Evolutionary conservation across 345 rosid genomes (phyloP).

Genomic region (Citrus trifoliata): DNA sequence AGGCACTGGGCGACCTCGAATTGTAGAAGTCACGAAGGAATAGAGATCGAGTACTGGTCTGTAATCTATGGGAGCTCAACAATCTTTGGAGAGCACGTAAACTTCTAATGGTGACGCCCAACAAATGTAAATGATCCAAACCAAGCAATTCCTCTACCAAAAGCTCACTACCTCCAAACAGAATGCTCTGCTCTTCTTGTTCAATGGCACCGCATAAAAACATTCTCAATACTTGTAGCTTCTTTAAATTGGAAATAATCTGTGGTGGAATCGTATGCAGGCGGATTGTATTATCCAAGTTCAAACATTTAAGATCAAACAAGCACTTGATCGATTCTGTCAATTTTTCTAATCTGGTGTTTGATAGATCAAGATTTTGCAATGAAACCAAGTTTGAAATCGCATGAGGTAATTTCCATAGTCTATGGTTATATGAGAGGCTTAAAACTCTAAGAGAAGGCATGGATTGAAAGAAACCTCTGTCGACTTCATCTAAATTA

Average conservation of each 20-base stretch:
- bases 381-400: conserved; percentile 7
- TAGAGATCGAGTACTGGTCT: no score
- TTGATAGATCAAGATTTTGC: conserved; percentile 5
- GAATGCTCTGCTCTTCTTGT: no score
- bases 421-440: not conserved
- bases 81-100: not conserved
- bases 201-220: no score
- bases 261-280: no score
- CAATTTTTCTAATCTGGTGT: conserved; percentile 12
- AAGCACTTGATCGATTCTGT: conserved; percentile 22
- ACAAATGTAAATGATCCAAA: not conserved
- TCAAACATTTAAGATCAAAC: conserved; percentile 15
- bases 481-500: not conserved
- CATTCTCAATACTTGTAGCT: no score
- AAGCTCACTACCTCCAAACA: no score
- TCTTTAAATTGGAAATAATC: no score
- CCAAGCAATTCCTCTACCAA: no score
- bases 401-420: not conserved
- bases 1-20: not conserved
- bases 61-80: not conserved
- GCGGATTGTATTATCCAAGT: conserved; percentile 8
- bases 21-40: no score
- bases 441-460: no score
- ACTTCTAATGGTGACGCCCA: not conserved
- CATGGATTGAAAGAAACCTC: not conserved